Base-by-base conservation (phyloP, 176 grass and related monocot genomes). In the Cenchrus purpureus region DNA sequence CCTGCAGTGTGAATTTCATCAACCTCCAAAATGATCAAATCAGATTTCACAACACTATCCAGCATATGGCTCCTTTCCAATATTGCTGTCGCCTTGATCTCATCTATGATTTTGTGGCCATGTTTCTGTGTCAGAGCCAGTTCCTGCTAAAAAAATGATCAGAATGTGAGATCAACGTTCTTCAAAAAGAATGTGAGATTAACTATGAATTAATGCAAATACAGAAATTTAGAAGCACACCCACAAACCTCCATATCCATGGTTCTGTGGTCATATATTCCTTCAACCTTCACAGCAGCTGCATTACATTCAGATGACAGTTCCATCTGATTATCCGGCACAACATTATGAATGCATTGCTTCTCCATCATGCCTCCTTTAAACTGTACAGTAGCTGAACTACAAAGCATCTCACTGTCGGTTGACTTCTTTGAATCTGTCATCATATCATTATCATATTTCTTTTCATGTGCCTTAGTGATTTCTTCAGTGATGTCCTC, bases 111-210 rank as follows among this genome's bases (percentile, higher is more conserved):
- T 82, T 64, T 80, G 42, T 2, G 58, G 19, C 77, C 72, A 16
- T 79, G 19, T 46, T 46, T 75, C 60, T 65, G 32, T 37, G 66
- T 65, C 50, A 12, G 48, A 65, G 57, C 16, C 25, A 40, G 29
- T 46, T 77, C 65, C 88, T 90, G 88, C 65, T 56, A 77, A 86
- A 55, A 84, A 37, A 61, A 76, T 37, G 13, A 17, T 71, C 83
- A 77, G 34, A 56, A 86, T 77, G 22, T 71, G 78, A 71, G 34
- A 56, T 89, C 71, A 62, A 62, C 55, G 37, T 40, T 40, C 2
- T 40, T 40, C 37, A 40, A 40, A 40, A 40, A 77, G 34, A 49
- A 86, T 77, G 22, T 71, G 78, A 71, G 46, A 56, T 89, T 77
- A 76, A 54, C 55, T 49, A 70, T 25, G 48, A 76, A 15, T 53